Evolutionary conservation across 2,329 filamentous ascomycete species (phyloP).

Genomic region (Calonectria naviculata): DNA sequence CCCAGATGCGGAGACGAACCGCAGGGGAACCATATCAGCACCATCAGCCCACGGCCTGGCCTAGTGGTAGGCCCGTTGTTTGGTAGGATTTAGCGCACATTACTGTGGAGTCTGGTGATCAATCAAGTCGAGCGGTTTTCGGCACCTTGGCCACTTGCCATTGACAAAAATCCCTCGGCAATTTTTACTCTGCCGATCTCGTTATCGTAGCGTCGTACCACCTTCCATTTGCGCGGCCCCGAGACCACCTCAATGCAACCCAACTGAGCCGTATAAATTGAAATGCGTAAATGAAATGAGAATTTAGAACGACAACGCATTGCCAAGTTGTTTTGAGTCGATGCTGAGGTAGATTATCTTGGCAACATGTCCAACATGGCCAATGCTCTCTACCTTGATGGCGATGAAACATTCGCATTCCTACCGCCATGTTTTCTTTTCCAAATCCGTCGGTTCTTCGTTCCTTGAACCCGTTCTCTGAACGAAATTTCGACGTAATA

Average conservation of each 20-base stretch:
- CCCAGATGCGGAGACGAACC: constrained; percentile 15
- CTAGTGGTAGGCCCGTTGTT: neutral
- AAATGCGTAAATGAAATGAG: neutral
- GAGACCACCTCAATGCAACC: neutral
- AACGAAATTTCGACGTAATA: neutral
- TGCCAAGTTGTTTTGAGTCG: no score
- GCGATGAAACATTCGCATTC: neutral
- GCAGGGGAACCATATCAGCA: neutral
- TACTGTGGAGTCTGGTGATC: neutral
- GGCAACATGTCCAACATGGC: neutral
- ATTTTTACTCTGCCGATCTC: constrained; percentile 9
- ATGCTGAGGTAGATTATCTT: neutral
- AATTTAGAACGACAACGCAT: neutral
- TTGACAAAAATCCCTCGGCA: neutral
- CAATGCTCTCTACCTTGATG: neutral
- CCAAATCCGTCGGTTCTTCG: neutral
- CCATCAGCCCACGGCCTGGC: neutral
- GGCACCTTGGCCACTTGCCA: neutral
- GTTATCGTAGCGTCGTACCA: neutral
- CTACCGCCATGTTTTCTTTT: neutral
- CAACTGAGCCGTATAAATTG: neutral
- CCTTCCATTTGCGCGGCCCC: neutral
- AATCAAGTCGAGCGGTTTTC: neutral
- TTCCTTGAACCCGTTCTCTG: neutral
- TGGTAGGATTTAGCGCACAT: neutral